Evolutionary conservation across 108 stramenopile genomes (phyloP).

Genomic region (Ochromonas danica): DNA sequence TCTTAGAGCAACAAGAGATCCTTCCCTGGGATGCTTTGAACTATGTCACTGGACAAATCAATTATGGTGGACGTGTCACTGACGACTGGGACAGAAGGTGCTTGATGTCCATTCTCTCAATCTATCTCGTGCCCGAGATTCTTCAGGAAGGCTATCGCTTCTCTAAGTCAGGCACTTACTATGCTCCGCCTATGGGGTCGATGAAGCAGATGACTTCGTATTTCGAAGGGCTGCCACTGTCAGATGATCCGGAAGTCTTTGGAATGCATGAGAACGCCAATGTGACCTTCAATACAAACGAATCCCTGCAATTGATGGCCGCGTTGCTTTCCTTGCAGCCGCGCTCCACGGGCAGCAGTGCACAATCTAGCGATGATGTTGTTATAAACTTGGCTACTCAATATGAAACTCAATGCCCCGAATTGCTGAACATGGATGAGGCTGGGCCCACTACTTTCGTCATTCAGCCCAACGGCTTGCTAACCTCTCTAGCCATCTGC

Average conservation of each 20-base stretch:
- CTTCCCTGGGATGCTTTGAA: constrained; percentile 65
- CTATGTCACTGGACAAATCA: constrained; percentile 69
- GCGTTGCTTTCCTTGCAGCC: constrained; percentile 59
- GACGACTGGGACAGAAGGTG: constrained; percentile 68
- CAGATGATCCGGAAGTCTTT: constrained; percentile 65
- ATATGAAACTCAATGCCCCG: constrained; percentile 52
- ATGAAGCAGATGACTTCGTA: constrained; percentile 41
- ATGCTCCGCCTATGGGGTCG: constrained; percentile 47
- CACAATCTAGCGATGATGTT: constrained; percentile 59
- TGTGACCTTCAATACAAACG: constrained; percentile 63
- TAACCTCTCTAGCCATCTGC: constrained; percentile 63
- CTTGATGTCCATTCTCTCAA: constrained; percentile 59
- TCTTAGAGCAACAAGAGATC: constrained; percentile 57
- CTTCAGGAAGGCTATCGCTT: constrained; percentile 57
- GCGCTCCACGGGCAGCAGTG: constrained; percentile 47
- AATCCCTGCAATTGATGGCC: constrained; percentile 50
- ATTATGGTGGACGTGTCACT: constrained; percentile 69
- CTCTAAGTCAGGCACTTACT: constrained; percentile 56
- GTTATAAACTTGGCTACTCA: constrained; percentile 49
- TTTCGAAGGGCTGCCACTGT: constrained; percentile 50
- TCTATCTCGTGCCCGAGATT: constrained; percentile 51
- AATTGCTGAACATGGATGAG: constrained; percentile 47
- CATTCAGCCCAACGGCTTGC: constrained; percentile 57
- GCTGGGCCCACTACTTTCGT: constrained; percentile 65
- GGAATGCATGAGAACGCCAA: constrained; percentile 74